phyloP scores from a whole-genome alignment of 495 filamentous ascomycete genomes.

The Xeromyces bisporus region DNA sequence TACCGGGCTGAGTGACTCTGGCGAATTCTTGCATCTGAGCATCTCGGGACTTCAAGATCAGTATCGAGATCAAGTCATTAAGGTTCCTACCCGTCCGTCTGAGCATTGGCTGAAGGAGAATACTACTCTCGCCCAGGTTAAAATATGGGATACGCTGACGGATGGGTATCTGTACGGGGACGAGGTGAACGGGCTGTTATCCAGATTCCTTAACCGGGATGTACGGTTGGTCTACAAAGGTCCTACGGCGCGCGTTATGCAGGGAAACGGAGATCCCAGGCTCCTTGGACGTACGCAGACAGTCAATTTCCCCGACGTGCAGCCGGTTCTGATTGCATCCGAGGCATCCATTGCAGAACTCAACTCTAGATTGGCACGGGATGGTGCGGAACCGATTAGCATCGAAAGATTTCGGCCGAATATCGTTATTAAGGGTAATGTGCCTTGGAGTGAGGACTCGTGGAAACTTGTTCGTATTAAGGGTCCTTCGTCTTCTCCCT shows the following conservation, averaged over 20 bases:
- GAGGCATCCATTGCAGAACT: conserved; percentile 30
- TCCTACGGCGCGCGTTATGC: conserved; percentile 21
- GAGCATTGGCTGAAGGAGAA: conserved; percentile 16
- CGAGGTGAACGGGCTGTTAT: conserved; percentile 18
- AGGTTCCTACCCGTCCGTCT: conserved; percentile 17
- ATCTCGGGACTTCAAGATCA: conserved; percentile 8
- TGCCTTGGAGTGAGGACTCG: conserved; percentile 55
- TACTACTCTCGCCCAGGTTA: conserved; percentile 15
- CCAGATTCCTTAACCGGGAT: conserved; percentile 14
- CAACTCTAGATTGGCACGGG: conserved; percentile 11
- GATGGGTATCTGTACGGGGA: conserved; percentile 24
- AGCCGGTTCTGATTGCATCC: conserved; percentile 34
- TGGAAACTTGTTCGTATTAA: conserved; percentile 63
- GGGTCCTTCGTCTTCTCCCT: background rate
- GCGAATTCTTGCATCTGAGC: conserved; percentile 10
- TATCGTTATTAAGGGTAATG: conserved; percentile 49
- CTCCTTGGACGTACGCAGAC: conserved; percentile 22
- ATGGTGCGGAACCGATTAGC: conserved; percentile 16
- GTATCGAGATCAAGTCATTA: conserved; percentile 5
- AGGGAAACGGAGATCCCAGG: conserved; percentile 21
- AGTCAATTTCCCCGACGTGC: conserved; percentile 25
- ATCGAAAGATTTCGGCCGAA: conserved; percentile 67
- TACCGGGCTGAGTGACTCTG: conserved; percentile 16
- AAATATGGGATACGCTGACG: conserved; percentile 26
- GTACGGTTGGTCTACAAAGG: conserved; percentile 28